Percentiles rank a stretch among this genome's conserved stretches.
Conservation (phyloP, 345 rosid genomes). For the Lenwebbia sp. region DNA sequence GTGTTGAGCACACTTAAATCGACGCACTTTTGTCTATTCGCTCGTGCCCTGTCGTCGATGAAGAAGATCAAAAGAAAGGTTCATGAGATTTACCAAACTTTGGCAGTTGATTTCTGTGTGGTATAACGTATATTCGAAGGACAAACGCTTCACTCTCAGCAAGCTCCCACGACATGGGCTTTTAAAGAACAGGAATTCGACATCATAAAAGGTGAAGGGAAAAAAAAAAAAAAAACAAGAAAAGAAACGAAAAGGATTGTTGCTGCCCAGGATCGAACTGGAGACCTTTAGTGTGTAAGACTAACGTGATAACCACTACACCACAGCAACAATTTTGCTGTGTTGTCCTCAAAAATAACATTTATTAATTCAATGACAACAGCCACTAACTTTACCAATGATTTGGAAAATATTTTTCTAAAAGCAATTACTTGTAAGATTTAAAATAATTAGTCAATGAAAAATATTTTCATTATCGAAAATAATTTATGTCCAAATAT, state of each 20-base stretch:
- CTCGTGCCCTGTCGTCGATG: not conserved
- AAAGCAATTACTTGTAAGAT: no score
- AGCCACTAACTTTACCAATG: no score
- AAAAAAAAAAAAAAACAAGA: not conserved
- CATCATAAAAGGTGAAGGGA: no score
- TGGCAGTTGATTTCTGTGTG: not conserved
- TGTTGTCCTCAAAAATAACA: fast-evolving
- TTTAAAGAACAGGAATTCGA: not conserved
- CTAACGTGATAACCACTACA: conserved; percentile 51
- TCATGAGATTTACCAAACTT: not conserved
- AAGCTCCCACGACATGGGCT: not conserved
- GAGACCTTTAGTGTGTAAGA: conserved; percentile 46
- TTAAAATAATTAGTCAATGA: no score
- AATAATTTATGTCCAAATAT: no score
- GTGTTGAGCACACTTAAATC: not conserved
- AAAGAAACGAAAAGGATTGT: not conserved
- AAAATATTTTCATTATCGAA: no score
- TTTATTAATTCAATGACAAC: not conserved
- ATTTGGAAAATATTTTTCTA: not conserved
- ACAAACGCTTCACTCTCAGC: no score
- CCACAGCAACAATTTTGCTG: conserved; percentile 13
- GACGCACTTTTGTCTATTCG: not conserved
- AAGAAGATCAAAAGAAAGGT: not conserved
- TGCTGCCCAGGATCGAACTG: conserved; percentile 51
- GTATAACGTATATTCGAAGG: no score